Evolutionary conservation across 148 eudicot genomes (phyloP).

Genomic region (Tetragonia tetragonoides): DNA sequence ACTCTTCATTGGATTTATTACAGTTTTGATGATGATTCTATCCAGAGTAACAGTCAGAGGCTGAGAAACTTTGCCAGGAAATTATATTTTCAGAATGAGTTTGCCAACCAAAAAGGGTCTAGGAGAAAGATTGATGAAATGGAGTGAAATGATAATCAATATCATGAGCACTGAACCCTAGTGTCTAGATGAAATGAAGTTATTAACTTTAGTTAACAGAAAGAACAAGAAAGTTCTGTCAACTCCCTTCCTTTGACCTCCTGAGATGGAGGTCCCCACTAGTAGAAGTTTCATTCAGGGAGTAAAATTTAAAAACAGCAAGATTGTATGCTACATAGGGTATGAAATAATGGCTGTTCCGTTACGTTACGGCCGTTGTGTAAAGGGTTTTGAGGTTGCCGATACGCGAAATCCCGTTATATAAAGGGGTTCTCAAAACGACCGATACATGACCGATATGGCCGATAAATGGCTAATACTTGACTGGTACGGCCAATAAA

Average conservation of each 20-base stretch:
- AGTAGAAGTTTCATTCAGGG: background rate
- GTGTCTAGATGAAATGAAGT: background rate
- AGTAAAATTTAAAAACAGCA: background rate
- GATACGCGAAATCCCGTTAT: too few relatives aligned
- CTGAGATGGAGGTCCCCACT: background rate
- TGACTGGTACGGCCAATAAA: too few relatives aligned
- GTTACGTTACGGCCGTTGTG: too few relatives aligned
- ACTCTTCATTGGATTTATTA: background rate
- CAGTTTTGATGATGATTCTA: background rate
- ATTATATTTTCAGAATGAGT: background rate
- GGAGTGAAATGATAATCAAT: too few relatives aligned
- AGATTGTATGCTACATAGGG: background rate
- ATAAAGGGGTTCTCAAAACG: too few relatives aligned
- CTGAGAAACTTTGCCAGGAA: too few relatives aligned
- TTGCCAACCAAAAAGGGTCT: background rate
- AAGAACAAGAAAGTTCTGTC: background rate
- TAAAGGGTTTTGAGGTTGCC: too few relatives aligned
- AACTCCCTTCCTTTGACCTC: background rate
- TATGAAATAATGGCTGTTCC: too few relatives aligned
- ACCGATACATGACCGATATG: too few relatives aligned
- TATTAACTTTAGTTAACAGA: background rate
- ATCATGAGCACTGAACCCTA: background rate
- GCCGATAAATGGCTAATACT: too few relatives aligned
- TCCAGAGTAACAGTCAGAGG: background rate
- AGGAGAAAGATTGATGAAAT: background rate